Base-by-base conservation (phyloP, 2,329 filamentous ascomycete genomes). In the Talaromyces piceae region DNA sequence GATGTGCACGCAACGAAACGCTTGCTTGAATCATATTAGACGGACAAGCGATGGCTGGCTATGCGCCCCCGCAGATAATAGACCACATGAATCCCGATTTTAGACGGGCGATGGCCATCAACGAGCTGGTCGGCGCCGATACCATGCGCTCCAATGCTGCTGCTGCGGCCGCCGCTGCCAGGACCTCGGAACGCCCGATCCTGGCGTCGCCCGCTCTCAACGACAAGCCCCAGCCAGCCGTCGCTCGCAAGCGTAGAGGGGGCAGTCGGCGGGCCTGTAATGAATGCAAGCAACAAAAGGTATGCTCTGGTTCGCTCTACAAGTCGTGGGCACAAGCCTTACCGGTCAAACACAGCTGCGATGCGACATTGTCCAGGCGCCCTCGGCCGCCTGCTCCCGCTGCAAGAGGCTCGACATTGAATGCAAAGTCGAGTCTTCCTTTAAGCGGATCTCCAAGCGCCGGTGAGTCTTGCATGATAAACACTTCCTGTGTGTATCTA, bases 271-370 rank as follows among this genome's bases (percentile, higher is more conserved):
- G 82, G 65, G 81, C 81, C 22, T 84, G 81, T 67, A 84, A 84
- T 60, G 80, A 84, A 64, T 85, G 82, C 67, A 74, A 82, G 53
- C 82, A 85, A 69, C 82, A 85, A 64, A 84, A 84, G 76, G 81
- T 84, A 59, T 67, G 63, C 54, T 53, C 18, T 16, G 8, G 7
- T 31, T 16, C 11, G 12, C 22, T 31, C 45, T 49, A 56, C 43
- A 41, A 53, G 33, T n/a, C 2, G 16, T 20, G 37, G 3, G 9
- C 16, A 13, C 16, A 16, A 8, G 9, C 3, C 6, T 22, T 43
- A 22, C 23, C 39, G 5, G 4, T 7, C 9, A 47, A 56, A n/a
- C n/a, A n/a, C 58, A 84, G 81, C 72, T 85, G 57, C 77, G 79
- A 63, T 85, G 82, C 72, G 80, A 85, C 67, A 82, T 84, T 58